These are phyloP conservation scores for Peronospora destructor DNA, from an alignment of 352 stramenopile species.

Conservation along the genomic window DNA sequence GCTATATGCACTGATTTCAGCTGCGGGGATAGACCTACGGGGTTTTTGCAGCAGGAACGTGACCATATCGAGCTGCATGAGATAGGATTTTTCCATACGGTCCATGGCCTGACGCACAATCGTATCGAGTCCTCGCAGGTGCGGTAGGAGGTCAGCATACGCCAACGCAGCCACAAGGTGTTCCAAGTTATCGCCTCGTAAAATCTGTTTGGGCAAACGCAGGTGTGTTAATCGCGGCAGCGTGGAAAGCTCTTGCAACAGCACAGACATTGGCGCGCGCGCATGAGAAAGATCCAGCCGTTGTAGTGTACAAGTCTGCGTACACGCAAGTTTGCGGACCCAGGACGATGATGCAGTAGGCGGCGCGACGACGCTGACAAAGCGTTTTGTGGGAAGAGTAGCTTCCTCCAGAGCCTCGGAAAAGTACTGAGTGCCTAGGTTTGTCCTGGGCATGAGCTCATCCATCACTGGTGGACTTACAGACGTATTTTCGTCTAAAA, in stretches of 20 bases:
- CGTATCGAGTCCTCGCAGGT: constrained; percentile 48
- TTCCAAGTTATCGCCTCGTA: constrained; percentile 69
- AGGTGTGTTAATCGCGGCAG: constrained; percentile 56
- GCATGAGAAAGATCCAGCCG: constrained; percentile 54
- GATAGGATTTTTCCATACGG: constrained; percentile 61
- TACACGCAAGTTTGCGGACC: constrained; percentile 45
- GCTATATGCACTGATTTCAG: not conserved
- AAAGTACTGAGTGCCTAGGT: constrained; percentile 42
- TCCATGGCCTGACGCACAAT: constrained; percentile 57
- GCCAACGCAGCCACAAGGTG: constrained; percentile 63
- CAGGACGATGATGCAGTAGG: constrained; percentile 49
- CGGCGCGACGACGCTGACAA: constrained; percentile 59
- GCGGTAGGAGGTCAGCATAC: constrained; percentile 42
- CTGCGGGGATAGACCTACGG: not conserved
- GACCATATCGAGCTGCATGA: constrained; percentile 65
- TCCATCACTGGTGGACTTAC: constrained; percentile 12
- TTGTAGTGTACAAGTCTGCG: constrained; percentile 51
- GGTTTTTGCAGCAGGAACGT: constrained; percentile 43
- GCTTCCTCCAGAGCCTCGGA: constrained; percentile 37
- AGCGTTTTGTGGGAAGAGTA: constrained; percentile 42
- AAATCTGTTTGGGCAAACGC: constrained; percentile 50
- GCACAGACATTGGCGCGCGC: constrained; percentile 48
- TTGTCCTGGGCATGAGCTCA: constrained; percentile 39
- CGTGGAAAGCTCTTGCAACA: constrained; percentile 48
- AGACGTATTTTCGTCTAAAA: constrained; percentile 10